A percentile compares a stretch with the other conserved stretches of the same genome.
phyloP scores from a whole-genome alignment of 345 rosid genomes.

The Abelmoschus esculentus region DNA sequence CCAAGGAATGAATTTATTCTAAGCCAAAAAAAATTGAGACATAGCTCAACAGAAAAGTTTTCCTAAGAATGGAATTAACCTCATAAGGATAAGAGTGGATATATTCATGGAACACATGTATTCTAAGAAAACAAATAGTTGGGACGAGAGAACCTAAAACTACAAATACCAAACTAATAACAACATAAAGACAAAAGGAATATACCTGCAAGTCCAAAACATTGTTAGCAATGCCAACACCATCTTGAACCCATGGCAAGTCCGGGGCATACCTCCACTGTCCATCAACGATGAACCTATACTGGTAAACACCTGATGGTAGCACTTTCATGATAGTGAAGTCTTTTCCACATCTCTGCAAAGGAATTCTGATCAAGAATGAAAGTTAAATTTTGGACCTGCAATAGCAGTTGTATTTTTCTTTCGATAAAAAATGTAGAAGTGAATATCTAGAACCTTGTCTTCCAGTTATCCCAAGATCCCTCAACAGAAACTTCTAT shows the following conservation, averaged over 20 bases:
- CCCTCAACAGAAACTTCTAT: constrained; percentile 85
- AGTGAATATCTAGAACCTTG: constrained; percentile 37
- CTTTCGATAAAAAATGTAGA: neutral
- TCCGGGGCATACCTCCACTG: constrained; percentile 81
- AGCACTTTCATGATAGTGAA: constrained; percentile 87
- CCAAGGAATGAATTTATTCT: neutral
- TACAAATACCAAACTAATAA: neutral
- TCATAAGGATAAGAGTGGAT: neutral
- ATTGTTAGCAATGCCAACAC: constrained; percentile 73
- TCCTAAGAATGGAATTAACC: constrained; percentile 17
- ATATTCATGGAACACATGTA: neutral
- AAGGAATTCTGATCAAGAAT: constrained; percentile 57
- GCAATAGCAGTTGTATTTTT: neutral
- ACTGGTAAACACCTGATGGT: constrained; percentile 93
- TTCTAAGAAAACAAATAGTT: neutral
- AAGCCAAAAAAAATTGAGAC: neutral
- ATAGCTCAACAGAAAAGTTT: neutral
- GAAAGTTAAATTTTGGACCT: neutral
- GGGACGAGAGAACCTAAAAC: neutral
- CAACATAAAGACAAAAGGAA: neutral
- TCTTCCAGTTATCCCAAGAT: constrained; percentile 94
- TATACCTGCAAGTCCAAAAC: constrained; percentile 81
- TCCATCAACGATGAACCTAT: constrained; percentile 88
- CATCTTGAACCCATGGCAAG: constrained; percentile 76
- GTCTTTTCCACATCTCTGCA: constrained; percentile 94